Percentiles rank a stretch among this genome's conserved stretches.
These are phyloP conservation scores for Acorus gramineus DNA, from an alignment of 106 monocot species.

Conservation along the genomic window DNA sequence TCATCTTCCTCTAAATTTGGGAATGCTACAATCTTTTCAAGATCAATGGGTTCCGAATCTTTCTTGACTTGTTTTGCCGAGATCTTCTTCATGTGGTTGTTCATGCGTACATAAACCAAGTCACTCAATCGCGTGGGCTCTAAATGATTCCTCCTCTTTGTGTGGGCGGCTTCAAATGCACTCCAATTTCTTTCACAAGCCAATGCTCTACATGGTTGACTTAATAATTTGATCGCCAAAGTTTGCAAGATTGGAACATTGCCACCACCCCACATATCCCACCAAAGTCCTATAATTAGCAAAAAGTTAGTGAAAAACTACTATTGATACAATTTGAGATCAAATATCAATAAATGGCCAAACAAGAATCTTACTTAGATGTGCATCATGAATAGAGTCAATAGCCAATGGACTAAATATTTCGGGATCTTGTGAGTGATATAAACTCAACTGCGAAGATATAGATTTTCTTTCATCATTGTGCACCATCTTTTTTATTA, in stretches of 20 bases:
- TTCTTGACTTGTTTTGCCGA: no score
- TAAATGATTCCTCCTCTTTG: neutral
- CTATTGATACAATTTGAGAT: neutral
- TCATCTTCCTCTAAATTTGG: neutral
- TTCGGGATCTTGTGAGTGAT: neutral
- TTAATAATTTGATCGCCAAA: neutral
- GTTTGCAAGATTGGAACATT: neutral
- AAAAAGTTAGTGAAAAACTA: neutral
- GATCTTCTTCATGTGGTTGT: neutral
- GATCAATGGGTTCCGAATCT: neutral
- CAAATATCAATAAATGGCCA: neutral
- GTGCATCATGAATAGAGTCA: neutral
- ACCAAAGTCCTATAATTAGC: neutral
- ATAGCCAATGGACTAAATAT: neutral
- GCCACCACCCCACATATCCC: conserved; percentile 1
- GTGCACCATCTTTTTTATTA: neutral
- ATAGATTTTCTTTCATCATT: neutral
- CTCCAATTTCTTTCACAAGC: neutral
- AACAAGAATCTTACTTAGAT: neutral
- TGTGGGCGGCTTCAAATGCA: neutral
- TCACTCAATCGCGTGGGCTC: neutral
- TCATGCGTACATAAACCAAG: neutral
- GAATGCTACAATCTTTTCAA: neutral
- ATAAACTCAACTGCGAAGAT: neutral
- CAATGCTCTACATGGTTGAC: neutral